Evolutionary conservation across 805 yeast genomes (phyloP).

Genomic region (Myxozyma udenii): DNA sequence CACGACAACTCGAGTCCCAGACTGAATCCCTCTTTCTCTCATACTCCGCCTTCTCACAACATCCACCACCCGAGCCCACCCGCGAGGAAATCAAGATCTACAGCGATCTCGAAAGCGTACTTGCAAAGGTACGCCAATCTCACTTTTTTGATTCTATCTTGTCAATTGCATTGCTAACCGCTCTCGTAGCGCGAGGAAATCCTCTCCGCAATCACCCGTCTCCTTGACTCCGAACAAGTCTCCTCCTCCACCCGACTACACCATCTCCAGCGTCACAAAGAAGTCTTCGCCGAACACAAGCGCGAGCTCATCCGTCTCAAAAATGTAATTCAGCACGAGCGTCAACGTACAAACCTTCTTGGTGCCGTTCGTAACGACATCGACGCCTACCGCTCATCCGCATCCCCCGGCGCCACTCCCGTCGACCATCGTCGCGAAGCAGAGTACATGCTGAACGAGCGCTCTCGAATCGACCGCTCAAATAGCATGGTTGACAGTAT

Average conservation of each 20-base stretch:
- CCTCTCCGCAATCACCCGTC: slow-evolving; percentile 50
- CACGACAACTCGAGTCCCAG: slow-evolving; percentile 67
- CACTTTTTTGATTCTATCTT: slow-evolving; percentile 30
- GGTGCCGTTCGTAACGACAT: slow-evolving; percentile 78
- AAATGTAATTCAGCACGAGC: slow-evolving; percentile 61
- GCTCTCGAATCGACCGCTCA: slow-evolving; percentile 67
- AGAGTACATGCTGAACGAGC: slow-evolving; percentile 75
- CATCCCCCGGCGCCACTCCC: slow-evolving; percentile 29
- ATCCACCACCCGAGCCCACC: slow-evolving; percentile 49
- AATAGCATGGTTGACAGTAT: slow-evolving; percentile 75
- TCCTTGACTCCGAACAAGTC: slow-evolving; percentile 54
- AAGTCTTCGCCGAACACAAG: slow-evolving; percentile 67
- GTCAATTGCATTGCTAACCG: neutral
- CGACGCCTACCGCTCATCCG: slow-evolving; percentile 56
- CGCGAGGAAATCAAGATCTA: slow-evolving; percentile 49
- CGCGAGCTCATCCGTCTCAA: slow-evolving; percentile 59
- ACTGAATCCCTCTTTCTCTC: slow-evolving; percentile 53
- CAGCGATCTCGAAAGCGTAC: slow-evolving; percentile 49
- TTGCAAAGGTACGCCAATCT: slow-evolving; percentile 43
- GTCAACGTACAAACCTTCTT: slow-evolving; percentile 70
- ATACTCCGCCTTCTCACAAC: slow-evolving; percentile 54
- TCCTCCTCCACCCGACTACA: slow-evolving; percentile 71
- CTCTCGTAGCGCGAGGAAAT: slow-evolving; percentile 48
- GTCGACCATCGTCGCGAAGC: slow-evolving; percentile 45
- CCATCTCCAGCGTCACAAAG: slow-evolving; percentile 80